Conservation (phyloP, 208 protist genomes). For the Crithidia sp. region DNA sequence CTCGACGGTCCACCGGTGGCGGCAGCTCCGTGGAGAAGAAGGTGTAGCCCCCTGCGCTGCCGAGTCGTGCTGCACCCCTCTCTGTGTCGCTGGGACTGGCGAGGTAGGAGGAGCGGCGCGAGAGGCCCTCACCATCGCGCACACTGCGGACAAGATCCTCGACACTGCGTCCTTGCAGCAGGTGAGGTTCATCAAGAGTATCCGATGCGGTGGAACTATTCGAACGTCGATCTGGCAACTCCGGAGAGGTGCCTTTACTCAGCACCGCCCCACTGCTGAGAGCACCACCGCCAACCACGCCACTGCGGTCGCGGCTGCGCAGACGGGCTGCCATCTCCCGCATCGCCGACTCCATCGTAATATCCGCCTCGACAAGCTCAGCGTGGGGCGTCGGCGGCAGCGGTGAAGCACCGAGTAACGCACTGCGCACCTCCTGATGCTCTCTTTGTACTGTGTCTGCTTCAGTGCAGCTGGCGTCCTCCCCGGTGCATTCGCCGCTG, state of each 20-base stretch:
- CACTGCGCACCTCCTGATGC: background rate
- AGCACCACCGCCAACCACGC: background rate
- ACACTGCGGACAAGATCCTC: constrained; percentile 3
- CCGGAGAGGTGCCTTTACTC: constrained; percentile 6
- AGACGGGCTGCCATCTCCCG: constrained; percentile 23
- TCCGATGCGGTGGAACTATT: background rate
- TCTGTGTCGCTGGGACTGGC: background rate
- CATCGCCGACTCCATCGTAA: constrained; percentile 23
- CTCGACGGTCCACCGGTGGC: constrained; percentile 11
- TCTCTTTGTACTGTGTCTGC: background rate
- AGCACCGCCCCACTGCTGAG: constrained; percentile 11
- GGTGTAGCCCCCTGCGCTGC: background rate
- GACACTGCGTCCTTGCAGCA: background rate
- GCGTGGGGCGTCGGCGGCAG: constrained; percentile 10
- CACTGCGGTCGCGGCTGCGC: constrained; percentile 2
- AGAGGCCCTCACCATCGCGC: background rate
- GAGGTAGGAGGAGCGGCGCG: background rate
- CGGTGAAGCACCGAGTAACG: background rate
- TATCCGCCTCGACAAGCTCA: background rate
- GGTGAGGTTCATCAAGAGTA: constrained; percentile 7
- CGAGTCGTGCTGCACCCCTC: background rate
- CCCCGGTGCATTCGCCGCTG: background rate
- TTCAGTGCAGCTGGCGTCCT: background rate
- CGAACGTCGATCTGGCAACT: background rate
- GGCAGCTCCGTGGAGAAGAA: constrained; percentile 24